Percentiles rank a stretch among this genome's conserved stretches.
These are phyloP conservation scores for Sanghuangporus baumii DNA, from an alignment of 1,284 basidiomycete genomes.

Conservation along the genomic window DNA sequence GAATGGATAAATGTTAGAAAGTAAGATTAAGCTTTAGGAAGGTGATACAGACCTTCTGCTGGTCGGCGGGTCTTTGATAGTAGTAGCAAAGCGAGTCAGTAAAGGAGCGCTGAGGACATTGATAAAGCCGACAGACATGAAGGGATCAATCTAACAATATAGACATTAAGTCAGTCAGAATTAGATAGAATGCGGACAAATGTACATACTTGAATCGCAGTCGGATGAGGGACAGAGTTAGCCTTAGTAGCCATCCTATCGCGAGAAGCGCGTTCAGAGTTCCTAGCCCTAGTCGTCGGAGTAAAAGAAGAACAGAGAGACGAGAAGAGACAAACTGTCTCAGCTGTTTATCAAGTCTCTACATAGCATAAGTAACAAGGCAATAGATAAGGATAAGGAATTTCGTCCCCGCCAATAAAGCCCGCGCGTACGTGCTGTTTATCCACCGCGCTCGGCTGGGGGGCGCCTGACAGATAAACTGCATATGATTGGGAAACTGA, in stretches of 20 bases:
- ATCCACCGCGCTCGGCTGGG: neutral
- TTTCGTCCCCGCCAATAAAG: neutral
- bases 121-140: slow-evolving; percentile 26
- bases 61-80: slow-evolving; percentile 45
- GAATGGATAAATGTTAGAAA: neutral
- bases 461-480: neutral
- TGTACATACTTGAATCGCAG: slow-evolving; percentile 33
- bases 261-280: neutral
- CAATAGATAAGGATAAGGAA: neutral
- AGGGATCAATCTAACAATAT: slow-evolving; percentile 48
- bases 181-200: slow-evolving; percentile 1
- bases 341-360: neutral
- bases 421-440: neutral
- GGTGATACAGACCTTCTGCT: slow-evolving; percentile 49
- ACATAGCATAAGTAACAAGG: neutral
- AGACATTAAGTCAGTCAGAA: neutral
- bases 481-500: neutral
- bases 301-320: neutral
- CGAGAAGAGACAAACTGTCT: neutral
- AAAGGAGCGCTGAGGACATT: neutral
- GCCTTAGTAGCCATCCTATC: slow-evolving; percentile 44
- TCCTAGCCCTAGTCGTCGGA: neutral
- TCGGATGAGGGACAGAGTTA: slow-evolving; percentile 52
- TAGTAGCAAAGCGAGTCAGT: neutral
- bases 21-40: neutral